Evolutionary conservation across 1,284 basidiomycete species (phyloP), one percentile per base, ranked within the genome.

Genomic region (Exobasidium cylindrosporum): DNA sequence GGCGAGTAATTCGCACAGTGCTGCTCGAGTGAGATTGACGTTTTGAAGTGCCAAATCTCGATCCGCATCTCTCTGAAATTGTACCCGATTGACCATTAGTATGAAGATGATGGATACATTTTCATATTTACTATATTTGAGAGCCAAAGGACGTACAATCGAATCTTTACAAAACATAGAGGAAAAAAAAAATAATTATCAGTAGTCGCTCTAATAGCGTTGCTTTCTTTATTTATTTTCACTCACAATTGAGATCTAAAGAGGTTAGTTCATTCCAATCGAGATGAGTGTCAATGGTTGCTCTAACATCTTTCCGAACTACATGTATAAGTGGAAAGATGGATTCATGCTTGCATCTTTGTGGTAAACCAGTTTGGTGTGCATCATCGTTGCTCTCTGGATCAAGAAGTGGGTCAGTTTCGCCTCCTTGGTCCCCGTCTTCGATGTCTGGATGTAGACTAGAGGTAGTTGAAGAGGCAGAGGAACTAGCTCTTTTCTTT

Each of bases 1-100:
- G 0, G 93, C 92, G 17, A 97, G 84, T 44, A 96, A 87, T 81
- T 97, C 93, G 80, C 93, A 96, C 32, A 95, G 84, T 26, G 84
- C 82, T 0, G 91, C 90, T 49, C 92, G 85, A 3, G 90, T 86
- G 4, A 83, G 81, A 3, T 89, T 93, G 31, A 97, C 81, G 0
- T 88, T 84, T 17, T 75, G 77, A 17, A 76, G 74, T 0, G 78
- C 75, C 4, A 78, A 65, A 79, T 91, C 74, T 23, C 67, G 58
- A 11, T 65, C 66, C 2, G 70, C 70, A 23, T 74, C 89, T 5
- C 88, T 86, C 24, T 87, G 80, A 80, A 96, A 96, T 80, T 94
- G 87, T 11, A 93, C 87, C 50, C 90, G 87, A 80, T 92, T 95
- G 59, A 97, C 83, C 10, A 97, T 86, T 62, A 94, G 85, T 72